Conservation (phyloP, 192 early-diverging fungal species). For the Coemansia umbellata region DNA sequence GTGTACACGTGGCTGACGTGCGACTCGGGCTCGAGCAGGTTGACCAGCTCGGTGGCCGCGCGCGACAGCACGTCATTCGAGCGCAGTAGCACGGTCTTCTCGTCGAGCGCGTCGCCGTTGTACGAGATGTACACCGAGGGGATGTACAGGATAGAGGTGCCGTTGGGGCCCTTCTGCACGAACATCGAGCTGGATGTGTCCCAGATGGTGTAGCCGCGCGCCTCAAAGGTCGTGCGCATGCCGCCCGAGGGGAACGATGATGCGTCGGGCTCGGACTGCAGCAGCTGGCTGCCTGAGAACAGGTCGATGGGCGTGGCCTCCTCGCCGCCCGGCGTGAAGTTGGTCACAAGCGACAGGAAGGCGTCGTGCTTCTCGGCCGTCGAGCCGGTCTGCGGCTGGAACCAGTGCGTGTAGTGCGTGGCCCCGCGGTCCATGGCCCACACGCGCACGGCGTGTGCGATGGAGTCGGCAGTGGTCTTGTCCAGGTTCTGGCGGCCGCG, state of each 20-base stretch:
- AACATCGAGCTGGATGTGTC: conserved; percentile 96
- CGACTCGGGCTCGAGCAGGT: conserved; percentile 63
- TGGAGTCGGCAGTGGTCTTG: conserved; percentile 92
- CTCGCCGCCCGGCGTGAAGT: conserved; percentile 77
- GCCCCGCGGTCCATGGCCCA: conserved; percentile 98
- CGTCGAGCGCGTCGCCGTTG: conserved; percentile 98
- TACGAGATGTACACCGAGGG: conserved; percentile 99
- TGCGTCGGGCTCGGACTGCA: conserved; percentile 99
- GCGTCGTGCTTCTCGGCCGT: conserved; percentile 99
- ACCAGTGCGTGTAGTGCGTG: conserved; percentile 99
- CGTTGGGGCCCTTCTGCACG: conserved; percentile 86
- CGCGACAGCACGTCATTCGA: conserved; percentile 85
- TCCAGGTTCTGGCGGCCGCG: conserved; percentile 86
- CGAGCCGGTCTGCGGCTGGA: conserved; percentile 98
- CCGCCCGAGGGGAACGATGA: conserved; percentile 99
- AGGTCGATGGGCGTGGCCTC: conserved; percentile 85
- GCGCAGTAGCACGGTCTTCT: conserved; percentile 95
- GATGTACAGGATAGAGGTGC: conserved; percentile 90
- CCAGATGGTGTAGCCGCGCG: conserved; percentile 99
- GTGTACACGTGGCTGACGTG: conserved; percentile 81
- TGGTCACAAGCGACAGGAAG: conserved; percentile 87
- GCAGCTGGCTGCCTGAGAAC: conserved; percentile 95
- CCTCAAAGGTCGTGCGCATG: conserved; percentile 97
- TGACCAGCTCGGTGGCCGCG: conserved; percentile 74
- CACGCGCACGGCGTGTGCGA: conserved; percentile 96